Percentiles rank a stretch among this genome's conserved stretches.
These are phyloP conservation scores for Penicillium brevicompactum DNA, from an alignment of 2,329 filamentous ascomycete species.

Conservation along the genomic window DNA sequence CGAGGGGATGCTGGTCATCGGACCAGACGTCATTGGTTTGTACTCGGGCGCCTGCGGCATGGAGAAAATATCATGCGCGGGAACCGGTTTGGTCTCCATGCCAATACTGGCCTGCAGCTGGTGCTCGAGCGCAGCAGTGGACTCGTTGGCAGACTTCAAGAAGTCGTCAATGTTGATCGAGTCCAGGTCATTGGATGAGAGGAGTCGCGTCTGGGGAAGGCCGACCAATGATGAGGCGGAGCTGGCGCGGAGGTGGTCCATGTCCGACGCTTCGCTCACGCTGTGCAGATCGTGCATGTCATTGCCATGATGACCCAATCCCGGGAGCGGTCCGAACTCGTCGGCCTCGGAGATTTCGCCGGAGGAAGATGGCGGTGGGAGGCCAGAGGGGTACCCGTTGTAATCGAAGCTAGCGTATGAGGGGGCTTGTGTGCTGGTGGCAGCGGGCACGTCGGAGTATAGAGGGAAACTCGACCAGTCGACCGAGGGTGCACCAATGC, in stretches of 20 bases:
- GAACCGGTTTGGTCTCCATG: constrained; percentile 36
- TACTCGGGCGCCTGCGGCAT: constrained; percentile 29
- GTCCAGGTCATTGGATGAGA: constrained; percentile 43
- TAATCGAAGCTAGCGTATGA: constrained; percentile 52
- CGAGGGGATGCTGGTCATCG: constrained; percentile 25
- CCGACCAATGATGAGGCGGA: constrained; percentile 47
- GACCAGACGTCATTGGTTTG: constrained; percentile 22
- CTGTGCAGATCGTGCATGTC: constrained; percentile 42
- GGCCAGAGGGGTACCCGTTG: constrained; percentile 40
- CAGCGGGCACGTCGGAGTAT: constrained; percentile 39
- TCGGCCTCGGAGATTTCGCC: constrained; percentile 53
- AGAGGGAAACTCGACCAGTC: constrained; percentile 54
- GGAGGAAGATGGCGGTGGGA: constrained; percentile 49
- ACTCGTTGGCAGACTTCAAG: constrained; percentile 45
- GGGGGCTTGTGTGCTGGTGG: constrained; percentile 47
- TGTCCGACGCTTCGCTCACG: constrained; percentile 44
- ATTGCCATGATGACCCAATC: constrained; percentile 31
- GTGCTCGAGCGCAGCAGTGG: constrained; percentile 43
- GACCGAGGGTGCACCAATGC: constrained; percentile 44
- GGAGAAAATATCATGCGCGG: constrained; percentile 32
- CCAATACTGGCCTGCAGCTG: constrained; percentile 42
- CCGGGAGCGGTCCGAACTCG: constrained; percentile 42
- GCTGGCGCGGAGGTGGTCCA: constrained; percentile 45
- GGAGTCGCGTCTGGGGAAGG: constrained; percentile 43
- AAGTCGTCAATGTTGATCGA: constrained; percentile 49